Conservation (phyloP, 2,329 filamentous ascomycete genomes). For the Acrodontium crateriforme region DNA sequence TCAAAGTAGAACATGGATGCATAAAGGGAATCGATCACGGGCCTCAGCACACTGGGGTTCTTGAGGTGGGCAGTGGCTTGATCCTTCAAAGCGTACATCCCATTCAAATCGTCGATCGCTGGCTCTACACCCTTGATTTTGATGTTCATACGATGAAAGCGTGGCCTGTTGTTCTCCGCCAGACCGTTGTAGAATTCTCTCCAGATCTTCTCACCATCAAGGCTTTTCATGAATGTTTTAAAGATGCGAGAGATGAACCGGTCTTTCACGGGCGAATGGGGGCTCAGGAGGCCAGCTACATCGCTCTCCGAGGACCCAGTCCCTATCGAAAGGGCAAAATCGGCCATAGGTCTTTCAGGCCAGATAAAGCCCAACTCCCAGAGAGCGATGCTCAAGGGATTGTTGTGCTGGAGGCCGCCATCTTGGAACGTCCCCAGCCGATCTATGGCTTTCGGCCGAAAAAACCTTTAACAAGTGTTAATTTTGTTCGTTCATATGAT, state of each 20-base stretch:
- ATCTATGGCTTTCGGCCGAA: constrained; percentile 13
- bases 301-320: constrained; percentile 9
- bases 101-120: constrained; percentile 9
- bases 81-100: constrained; percentile 7
- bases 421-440: constrained; percentile 17
- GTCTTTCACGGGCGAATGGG: constrained; percentile 13
- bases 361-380: constrained; percentile 14
- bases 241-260: constrained; percentile 11
- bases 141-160: constrained; percentile 15
- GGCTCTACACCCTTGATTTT: constrained; percentile 8
- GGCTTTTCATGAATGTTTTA: constrained; percentile 10
- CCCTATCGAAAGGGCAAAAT: constrained; percentile 17
- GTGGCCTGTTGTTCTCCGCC: constrained; percentile 3
- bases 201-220: constrained; percentile 15
- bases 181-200: constrained; percentile 10
- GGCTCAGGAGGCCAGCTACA: constrained; percentile 3
- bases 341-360: constrained; percentile 11
- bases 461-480: constrained; percentile 8
- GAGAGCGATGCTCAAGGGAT: constrained; percentile 13
- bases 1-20: constrained; percentile 14
- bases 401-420: constrained; percentile 18
- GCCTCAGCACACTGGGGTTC: constrained; percentile 1
- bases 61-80: constrained; percentile 4
- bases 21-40: constrained; percentile 8
- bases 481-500: constrained; percentile 3